Evolutionary conservation across 257 asterid genomes (phyloP), one percentile per base, ranked within the genome.

Genomic region (Ocimum tenuiflorum): DNA sequence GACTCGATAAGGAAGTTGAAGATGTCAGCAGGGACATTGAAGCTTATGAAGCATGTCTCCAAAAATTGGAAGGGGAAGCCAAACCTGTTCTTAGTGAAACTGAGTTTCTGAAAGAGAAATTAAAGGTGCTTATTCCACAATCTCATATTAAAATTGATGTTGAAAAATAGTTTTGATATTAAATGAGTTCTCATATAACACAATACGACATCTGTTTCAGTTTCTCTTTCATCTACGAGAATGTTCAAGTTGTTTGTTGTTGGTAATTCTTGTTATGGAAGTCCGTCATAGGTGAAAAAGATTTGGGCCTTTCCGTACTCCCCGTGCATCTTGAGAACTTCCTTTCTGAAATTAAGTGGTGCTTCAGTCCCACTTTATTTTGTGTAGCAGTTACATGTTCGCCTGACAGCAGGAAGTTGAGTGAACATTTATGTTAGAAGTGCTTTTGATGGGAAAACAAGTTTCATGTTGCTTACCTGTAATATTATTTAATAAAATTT

Each of bases 1-100:
- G 90, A 74, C 95, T 94, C 73, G 99, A 94, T 67, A 94, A 88
- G 82, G 97, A 94, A 86, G 94, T 90, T 66, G 97, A 94, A 79
- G 95, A 94, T 79, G 96, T 86, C 75, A 78, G 81, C 71, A 76
- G 80, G 75, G 99, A 94, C 81, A 79, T 88, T 52, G 70, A 83
- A 70, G 96, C 95, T 17, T 94, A 94, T 54, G 92, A 94, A 78
- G 90, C 87, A 23, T 94, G 99, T 75, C 91, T 94, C 69, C 91
- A 90, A 48, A 89, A 87, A 42, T 59, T 94, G 88, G 95, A 90
- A 73, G 97, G 95, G 65, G 97, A 94, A 73, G 74, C 95, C 46
- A 91, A 86, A 74, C 78, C 79, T 42, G 91, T 86, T 75, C 92
- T 94, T 62, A 81, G 82, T 10, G 97, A 88, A 65, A 73, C 99